Conservation (phyloP, 148 eudicot species). For the Rheum nobile region DNA sequence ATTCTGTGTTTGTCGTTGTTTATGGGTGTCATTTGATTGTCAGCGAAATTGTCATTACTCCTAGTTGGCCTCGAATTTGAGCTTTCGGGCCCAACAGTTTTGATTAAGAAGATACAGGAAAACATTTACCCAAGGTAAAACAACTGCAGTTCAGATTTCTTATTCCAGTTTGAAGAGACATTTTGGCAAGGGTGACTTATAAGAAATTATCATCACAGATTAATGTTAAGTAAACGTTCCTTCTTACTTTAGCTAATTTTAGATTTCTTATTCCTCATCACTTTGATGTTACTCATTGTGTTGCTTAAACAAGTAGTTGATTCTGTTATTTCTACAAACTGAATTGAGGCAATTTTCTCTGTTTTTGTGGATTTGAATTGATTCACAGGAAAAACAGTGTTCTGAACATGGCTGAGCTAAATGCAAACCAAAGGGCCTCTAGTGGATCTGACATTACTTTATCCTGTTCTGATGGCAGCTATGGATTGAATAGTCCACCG, state of each 20-base stretch:
- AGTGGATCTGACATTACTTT: constrained; percentile 79
- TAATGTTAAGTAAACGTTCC: constrained; percentile 48
- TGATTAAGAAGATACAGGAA: too few species aligned
- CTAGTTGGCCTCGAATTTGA: too few species aligned
- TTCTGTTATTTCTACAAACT: too few species aligned
- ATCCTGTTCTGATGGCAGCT: constrained; percentile 68
- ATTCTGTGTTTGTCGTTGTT: too few species aligned
- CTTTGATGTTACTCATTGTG: not conserved
- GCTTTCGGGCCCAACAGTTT: too few species aligned
- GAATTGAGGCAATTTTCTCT: too few species aligned
- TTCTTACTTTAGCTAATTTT: not conserved
- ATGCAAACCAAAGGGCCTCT: constrained; percentile 36
- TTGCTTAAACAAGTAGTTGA: too few species aligned
- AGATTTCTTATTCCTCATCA: not conserved
- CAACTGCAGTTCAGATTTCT: too few species aligned
- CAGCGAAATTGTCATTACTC: too few species aligned
- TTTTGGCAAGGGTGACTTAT: constrained; percentile 38
- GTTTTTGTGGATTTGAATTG: constrained; percentile 6
- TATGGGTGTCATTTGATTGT: too few species aligned
- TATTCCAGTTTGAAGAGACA: constrained; percentile 58
- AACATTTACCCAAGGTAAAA: too few species aligned
- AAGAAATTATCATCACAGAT: constrained; percentile 27
- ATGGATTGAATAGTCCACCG: constrained; percentile 48
- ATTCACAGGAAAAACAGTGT: constrained; percentile 38
- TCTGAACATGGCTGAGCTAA: constrained; percentile 28